Base-by-base conservation (phyloP, 2,329 filamentous ascomycete species). In the Alternaria conjuncta region DNA sequence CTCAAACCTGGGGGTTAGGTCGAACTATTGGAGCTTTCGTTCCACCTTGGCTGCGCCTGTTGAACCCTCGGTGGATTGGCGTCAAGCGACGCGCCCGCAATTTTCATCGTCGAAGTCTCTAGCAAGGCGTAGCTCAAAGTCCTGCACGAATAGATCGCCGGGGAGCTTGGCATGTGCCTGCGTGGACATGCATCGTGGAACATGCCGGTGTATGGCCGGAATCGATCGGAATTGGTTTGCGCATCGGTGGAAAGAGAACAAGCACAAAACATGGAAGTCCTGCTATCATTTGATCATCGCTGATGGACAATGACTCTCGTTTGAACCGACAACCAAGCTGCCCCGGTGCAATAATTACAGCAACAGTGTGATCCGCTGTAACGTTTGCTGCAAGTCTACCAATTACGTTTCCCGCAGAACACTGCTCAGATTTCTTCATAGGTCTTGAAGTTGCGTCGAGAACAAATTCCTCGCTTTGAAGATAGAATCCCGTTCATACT, bases 1-100 rank as follows among this genome's bases (percentile, higher is more conserved):
- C 59, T 62, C 44, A 53, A 45, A 51, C 15, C 43, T 23, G 55
- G 59, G 55, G 51, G 26, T 43, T 30, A 36, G 44, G 13, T 23
- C 28, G 13, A 28, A n/a, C 30, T 6, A 28, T 11, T 57, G 41
- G 13, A 9, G 41, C 55, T 36, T 25, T 46, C 20, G 20, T 53
- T 36, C 49, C 49, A 36, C 49, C n/a, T 55, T 55, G 20, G 30
- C 49, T 21, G 20, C 28, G 20, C 49, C 49, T 53, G 5, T 18
- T 53, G 30, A 36, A 53, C 6, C 18, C 13, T 30, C 30, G 0
- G 49, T 36, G 18, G 49, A 21, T 36, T 41, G 30, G 49, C 49
- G 13, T 36, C 20, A 25, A 53, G 30, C 13, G 30, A 41, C 30
- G 28, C 28, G 32, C 32, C 30, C 30, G 30, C 30, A 23, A 6